Conservation (phyloP, 306 rosid genomes). For the Castanospermum australe region DNA sequence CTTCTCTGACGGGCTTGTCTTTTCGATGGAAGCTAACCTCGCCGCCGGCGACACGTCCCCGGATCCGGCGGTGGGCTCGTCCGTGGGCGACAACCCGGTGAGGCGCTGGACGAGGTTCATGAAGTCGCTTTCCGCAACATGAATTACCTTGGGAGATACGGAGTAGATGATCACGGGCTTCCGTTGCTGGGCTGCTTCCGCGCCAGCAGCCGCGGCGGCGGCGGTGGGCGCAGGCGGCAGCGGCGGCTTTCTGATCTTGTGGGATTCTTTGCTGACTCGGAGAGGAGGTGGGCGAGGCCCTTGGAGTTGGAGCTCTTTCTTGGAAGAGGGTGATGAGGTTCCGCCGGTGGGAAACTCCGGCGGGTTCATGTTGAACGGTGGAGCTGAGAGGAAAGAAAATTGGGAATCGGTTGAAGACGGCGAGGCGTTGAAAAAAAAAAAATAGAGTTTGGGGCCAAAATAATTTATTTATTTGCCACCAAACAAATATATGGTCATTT, state of each 20-base stretch:
- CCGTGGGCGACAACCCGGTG: constrained; percentile 47
- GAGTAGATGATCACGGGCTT: constrained; percentile 57
- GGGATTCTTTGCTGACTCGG: constrained; percentile 58
- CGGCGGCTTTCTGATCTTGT: constrained; percentile 67
- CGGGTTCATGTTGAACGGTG: constrained; percentile 34
- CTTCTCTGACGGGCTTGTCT: constrained; percentile 46
- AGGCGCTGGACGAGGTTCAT: constrained; percentile 79
- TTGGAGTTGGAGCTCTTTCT: constrained; percentile 55
- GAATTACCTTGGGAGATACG: constrained; percentile 57
- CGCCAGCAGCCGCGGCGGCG: background rate
- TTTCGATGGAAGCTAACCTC: constrained; percentile 63
- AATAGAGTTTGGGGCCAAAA: background rate
- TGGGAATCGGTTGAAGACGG: no score
- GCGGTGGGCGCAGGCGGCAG: constrained; percentile 23
- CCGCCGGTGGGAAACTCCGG: constrained; percentile 23
- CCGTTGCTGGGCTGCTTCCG: background rate
- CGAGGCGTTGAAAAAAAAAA: background rate
- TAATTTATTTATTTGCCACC: background rate
- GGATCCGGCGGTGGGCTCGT: background rate
- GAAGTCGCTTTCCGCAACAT: constrained; percentile 48
- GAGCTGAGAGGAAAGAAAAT: background rate
- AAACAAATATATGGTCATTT: no score
- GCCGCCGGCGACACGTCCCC: constrained; percentile 75
- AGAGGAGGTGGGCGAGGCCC: constrained; percentile 69
- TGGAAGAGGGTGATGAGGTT: constrained; percentile 26